These are phyloP conservation scores for Colletotrichum phormii DNA, from an alignment of 2,329 filamentous ascomycete genomes.

Conservation along the genomic window DNA sequence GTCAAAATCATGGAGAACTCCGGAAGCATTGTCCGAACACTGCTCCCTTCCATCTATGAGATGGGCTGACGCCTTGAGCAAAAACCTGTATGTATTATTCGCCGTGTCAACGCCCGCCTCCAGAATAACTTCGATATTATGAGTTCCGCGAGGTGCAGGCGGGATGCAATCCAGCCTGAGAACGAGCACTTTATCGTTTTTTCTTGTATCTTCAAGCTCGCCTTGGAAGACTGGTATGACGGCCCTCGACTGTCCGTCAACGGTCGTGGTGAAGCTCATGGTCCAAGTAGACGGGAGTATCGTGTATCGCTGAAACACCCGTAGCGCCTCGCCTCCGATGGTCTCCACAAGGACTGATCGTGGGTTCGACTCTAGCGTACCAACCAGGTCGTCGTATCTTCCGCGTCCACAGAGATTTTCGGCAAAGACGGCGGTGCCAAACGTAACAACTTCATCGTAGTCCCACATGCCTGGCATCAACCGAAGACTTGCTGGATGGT, in stretches of 20 bases:
- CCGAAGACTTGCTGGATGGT: not conserved
- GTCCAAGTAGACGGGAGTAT: not conserved
- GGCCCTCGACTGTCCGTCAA: not conserved
- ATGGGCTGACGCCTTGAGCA: not conserved
- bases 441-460: not conserved
- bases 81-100: not conserved
- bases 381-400: not conserved
- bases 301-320: not conserved
- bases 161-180: slow-evolving; percentile 1
- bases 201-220: not conserved
- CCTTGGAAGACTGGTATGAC: slow-evolving; percentile 3
- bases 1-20: not conserved
- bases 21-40: not conserved
- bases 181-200: not conserved
- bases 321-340: not conserved
- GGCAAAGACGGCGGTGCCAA: not conserved
- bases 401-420: not conserved
- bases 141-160: not conserved
- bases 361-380: not conserved
- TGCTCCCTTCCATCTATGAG: not conserved
- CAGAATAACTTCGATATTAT: not conserved
- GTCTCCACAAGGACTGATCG: not conserved
- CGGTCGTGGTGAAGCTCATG: not conserved
- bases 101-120: not conserved
- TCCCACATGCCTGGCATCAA: not conserved